Evolutionary conservation across 2,329 filamentous ascomycete species (phyloP).

Genomic region (Verticillium klebahnii): DNA sequence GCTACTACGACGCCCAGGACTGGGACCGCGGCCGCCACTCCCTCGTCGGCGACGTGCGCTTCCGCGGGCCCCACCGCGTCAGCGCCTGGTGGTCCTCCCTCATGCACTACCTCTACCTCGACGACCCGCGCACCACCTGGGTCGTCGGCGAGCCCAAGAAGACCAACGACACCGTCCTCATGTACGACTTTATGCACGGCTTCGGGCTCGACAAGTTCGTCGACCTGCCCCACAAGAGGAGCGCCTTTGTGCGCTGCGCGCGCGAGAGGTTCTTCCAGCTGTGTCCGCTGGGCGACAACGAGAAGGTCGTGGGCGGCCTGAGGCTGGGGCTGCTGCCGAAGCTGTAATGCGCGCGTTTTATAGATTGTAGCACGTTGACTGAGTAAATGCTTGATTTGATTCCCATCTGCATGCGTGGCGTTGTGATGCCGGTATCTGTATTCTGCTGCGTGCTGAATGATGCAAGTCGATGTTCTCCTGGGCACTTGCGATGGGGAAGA

Average conservation of each 20-base stretch:
- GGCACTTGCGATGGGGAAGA: no score
- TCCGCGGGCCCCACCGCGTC: constrained; percentile 56
- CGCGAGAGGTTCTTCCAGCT: constrained; percentile 68
- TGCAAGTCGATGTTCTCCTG: no score
- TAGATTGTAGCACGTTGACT: neutral
- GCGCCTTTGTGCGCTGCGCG: constrained; percentile 60
- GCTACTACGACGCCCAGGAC: constrained; percentile 50
- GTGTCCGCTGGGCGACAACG: constrained; percentile 52
- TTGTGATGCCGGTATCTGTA: no score
- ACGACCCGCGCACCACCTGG: constrained; percentile 52
- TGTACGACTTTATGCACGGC: constrained; percentile 71
- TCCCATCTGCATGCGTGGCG: no score
- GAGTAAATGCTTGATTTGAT: neutral
- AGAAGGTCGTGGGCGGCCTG: constrained; percentile 51
- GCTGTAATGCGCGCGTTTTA: constrained; percentile 27
- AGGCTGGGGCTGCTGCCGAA: constrained; percentile 49
- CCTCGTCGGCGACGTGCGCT: constrained; percentile 54
- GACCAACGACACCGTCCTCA: constrained; percentile 64
- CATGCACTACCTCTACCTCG: constrained; percentile 60
- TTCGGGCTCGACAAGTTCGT: constrained; percentile 69
- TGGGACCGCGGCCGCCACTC: constrained; percentile 56
- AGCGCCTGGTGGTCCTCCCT: constrained; percentile 57
- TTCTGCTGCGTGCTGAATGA: no score
- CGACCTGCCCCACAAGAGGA: constrained; percentile 68
- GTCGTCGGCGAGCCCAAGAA: constrained; percentile 69